Base-by-base conservation (phyloP, 1,284 basidiomycete species). In the Sanghuangporus weigelae region DNA sequence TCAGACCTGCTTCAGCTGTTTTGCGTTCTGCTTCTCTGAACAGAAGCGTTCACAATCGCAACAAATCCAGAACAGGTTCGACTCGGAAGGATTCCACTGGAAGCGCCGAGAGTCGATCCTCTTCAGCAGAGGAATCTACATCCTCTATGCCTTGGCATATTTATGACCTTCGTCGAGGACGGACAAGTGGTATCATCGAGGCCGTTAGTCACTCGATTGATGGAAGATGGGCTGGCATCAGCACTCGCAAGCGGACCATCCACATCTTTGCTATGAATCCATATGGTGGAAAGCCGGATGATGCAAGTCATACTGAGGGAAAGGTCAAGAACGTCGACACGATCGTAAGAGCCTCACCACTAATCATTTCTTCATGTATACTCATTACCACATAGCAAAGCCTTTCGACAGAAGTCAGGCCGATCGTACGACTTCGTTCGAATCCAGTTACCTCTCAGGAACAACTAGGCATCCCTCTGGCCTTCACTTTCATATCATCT, bases 231-330 rank as follows among this genome's bases (percentile, higher is more conserved):
- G 75, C 89, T 5, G 89, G 85, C 0, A 75, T 94, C 38, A 84
- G 83, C 1, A 93, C 84, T 56, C 71, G 78, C 69, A 85, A 86
- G 68, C 73, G 86, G 54, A 88, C 84, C 0, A 72, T 87, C 48
- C 90, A 95, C 74, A 75, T 94, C 0, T 95, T 92, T 71, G 84
- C 89, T 8, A 78, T 89, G 21, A 88, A 90, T 69, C 90, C 91
- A 0, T 85, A 85, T 62, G 92, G 91, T 0, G 91, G 93, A 2
- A 78, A 77, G 58, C 79, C 89, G 0, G 84, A 90, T 71, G 75
- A 82, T 7, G 70, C 72, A n/a, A 89, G 86, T 62, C 90, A 93
- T 75, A 71, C 86, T 42, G 77, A 82, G 40, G 80, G 81, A 2
- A 78, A 75, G 69, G 83, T 90, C 0, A 71, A 77, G 70, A 90